Base-by-base conservation (phyloP, 2,329 filamentous ascomycete species). In the Leptosphaerulina australis region DNA sequence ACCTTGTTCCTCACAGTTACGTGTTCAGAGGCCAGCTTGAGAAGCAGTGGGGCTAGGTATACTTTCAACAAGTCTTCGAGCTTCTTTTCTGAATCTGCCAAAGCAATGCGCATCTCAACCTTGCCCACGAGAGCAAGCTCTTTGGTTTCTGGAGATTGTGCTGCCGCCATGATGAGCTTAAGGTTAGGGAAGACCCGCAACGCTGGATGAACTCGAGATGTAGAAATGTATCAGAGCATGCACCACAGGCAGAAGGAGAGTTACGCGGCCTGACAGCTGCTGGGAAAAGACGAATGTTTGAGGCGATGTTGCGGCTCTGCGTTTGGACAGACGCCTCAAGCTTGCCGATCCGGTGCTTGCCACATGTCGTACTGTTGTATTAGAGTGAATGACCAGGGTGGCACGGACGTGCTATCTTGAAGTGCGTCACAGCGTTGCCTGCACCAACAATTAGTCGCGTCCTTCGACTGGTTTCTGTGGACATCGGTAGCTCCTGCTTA, bases 11-110 rank as follows among this genome's bases (percentile, higher is more conserved):
- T 84, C 21, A 97, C 94, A 34, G 85, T 81, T 40, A 85, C 81
- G 74, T 92, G 84, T 18, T 91, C 88, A 37, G 92, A 97, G 24
- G 82, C 86, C 24, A 95, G 85, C 70, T 97, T 97, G 50, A 97
- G 80, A 2, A 99, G 81, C 9, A 97, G 76, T 0, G 93, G 88
- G 3, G 88, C 78, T 20, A 99, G 79, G 67, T 93, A 97, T 31
- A 83, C 86, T 64, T 88, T 85, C 14, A 99, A 80, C 12, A 94
- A 79, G 18, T 85, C 77, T 69, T 93, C 85, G 1, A 99, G 83
- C 75, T 93, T 95, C 56, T 84, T 80, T 69, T 97, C 93, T 41
- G 91, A 87, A 62, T 91, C 88, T 21, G 92, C 88, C 43, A 93
- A 83, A 21, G 84, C 88, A 64, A 97, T 94, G 57, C 87, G 84